phyloP scores from a whole-genome alignment of 2,329 filamentous ascomycete genomes.

The Fusarium sp. region DNA sequence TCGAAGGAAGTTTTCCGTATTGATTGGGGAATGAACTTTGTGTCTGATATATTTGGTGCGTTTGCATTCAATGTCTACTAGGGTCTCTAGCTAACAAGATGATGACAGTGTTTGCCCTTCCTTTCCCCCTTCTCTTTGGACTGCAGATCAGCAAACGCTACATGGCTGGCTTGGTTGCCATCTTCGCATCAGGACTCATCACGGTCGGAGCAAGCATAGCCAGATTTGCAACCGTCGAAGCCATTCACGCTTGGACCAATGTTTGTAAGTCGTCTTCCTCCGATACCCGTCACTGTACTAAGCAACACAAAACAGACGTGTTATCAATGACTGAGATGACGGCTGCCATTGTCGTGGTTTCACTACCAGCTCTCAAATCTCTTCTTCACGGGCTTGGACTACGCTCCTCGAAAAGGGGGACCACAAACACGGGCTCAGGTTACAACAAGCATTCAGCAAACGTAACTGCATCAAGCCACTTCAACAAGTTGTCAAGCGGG shows the following conservation, averaged over 20 bases:
- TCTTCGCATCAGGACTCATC: slow-evolving; percentile 35
- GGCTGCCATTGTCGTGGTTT: slow-evolving; percentile 37
- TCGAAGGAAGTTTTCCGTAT: slow-evolving; percentile 45
- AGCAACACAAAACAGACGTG: slow-evolving; percentile 13
- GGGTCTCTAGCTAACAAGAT: neutral
- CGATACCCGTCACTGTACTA: neutral
- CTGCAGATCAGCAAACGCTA: slow-evolving; percentile 32
- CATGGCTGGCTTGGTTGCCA: slow-evolving; percentile 26
- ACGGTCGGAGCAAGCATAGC: slow-evolving; percentile 34
- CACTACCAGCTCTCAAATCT: slow-evolving; percentile 34
- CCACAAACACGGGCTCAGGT: slow-evolving; percentile 27
- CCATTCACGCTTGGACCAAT: slow-evolving; percentile 41
- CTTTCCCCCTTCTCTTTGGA: slow-evolving; percentile 31
- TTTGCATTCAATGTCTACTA: neutral
- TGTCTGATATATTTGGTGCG: slow-evolving; percentile 31
- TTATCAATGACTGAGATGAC: slow-evolving; percentile 37
- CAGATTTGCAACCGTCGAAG: slow-evolving; percentile 34
- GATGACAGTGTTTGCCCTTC: slow-evolving; percentile 24
- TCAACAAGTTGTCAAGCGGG: slow-evolving; percentile 38
- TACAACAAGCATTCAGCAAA: slow-evolving; percentile 26
- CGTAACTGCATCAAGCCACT: slow-evolving; percentile 21
- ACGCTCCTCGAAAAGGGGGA: slow-evolving; percentile 29
- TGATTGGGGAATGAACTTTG: slow-evolving; percentile 47
- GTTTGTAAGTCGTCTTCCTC: slow-evolving; percentile 35
- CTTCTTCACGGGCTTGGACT: slow-evolving; percentile 30